Conservation (phyloP, 495 filamentous ascomycete species). For the Trichoderma erinaceum region DNA sequence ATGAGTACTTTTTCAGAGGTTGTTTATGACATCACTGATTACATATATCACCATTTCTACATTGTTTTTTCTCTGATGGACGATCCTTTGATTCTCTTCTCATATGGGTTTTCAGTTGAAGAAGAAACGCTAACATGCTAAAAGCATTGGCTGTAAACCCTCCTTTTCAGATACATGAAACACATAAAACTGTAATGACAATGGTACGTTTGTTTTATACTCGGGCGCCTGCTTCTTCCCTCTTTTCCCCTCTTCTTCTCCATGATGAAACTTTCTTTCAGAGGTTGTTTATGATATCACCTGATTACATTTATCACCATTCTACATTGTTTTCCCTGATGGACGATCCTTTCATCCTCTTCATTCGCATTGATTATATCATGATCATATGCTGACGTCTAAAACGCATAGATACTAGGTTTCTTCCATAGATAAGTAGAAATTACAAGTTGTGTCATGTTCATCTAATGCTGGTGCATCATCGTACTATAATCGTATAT, state of each 20-base stretch:
- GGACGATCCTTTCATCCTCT: no score
- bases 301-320: no score
- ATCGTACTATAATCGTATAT: neutral
- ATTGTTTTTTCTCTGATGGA: conserved; percentile 25
- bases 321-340: no score
- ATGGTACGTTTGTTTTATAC: no score
- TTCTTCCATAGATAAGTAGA: neutral
- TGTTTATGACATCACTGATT: conserved; percentile 47
- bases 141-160: no score
- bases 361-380: neutral
- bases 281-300: no score
- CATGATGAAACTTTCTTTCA: no score
- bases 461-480: neutral
- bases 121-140: no score
- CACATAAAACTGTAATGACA: no score
- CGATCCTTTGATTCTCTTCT: neutral
- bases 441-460: neutral
- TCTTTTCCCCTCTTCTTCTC: no score
- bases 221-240: no score
- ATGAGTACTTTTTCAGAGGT: conserved; percentile 38
- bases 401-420: neutral
- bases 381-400: neutral
- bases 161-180: no score
- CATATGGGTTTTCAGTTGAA: neutral
- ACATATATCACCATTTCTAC: conserved; percentile 34